These are phyloP conservation scores for Trematosphaeria pertusa DNA, from an alignment of 2,329 filamentous ascomycete species.

Conservation along the genomic window DNA sequence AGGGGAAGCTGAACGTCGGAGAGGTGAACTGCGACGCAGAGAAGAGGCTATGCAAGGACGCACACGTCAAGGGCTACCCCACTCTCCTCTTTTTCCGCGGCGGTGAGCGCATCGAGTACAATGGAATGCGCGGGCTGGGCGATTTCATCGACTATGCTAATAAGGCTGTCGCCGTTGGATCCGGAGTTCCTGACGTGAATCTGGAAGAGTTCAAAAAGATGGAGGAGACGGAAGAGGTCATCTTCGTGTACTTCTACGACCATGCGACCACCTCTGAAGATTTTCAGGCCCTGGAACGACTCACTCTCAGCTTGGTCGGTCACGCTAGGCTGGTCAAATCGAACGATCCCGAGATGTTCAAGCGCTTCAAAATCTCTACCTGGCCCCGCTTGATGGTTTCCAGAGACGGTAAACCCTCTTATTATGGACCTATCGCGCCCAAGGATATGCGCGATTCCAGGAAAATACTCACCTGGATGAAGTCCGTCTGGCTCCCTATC, in stretches of 20 bases:
- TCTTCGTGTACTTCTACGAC: slow-evolving; percentile 98
- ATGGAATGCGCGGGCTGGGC: slow-evolving; percentile 87
- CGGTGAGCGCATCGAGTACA: slow-evolving; percentile 90
- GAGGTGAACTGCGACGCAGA: slow-evolving; percentile 95
- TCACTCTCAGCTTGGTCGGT: slow-evolving; percentile 87
- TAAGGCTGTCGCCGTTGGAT: slow-evolving; percentile 79
- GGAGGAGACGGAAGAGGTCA: slow-evolving; percentile 92
- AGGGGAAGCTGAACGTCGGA: slow-evolving; percentile 86
- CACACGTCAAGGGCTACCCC: slow-evolving; percentile 78
- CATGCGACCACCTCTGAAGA: slow-evolving; percentile 93
- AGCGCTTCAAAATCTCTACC: slow-evolving; percentile 92
- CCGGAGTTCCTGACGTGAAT: slow-evolving; percentile 82
- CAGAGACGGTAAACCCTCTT: slow-evolving; percentile 85
- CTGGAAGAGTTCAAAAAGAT: slow-evolving; percentile 77
- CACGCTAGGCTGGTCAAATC: slow-evolving; percentile 94
- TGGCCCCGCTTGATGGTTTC: slow-evolving; percentile 94
- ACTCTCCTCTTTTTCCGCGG: slow-evolving; percentile 93
- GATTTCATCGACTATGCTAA: slow-evolving; percentile 88
- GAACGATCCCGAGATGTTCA: slow-evolving; percentile 74
- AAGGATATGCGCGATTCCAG: slow-evolving; percentile 90
- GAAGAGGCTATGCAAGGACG: slow-evolving; percentile 89
- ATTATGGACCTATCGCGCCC: slow-evolving; percentile 86
- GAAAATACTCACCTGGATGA: slow-evolving; percentile 89
- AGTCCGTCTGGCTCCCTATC: slow-evolving; percentile 92
- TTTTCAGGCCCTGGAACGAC: slow-evolving; percentile 83